These are phyloP conservation scores for Biscogniauxia sp. DNA, from an alignment of 2,329 filamentous ascomycete genomes.

Conservation along the genomic window DNA sequence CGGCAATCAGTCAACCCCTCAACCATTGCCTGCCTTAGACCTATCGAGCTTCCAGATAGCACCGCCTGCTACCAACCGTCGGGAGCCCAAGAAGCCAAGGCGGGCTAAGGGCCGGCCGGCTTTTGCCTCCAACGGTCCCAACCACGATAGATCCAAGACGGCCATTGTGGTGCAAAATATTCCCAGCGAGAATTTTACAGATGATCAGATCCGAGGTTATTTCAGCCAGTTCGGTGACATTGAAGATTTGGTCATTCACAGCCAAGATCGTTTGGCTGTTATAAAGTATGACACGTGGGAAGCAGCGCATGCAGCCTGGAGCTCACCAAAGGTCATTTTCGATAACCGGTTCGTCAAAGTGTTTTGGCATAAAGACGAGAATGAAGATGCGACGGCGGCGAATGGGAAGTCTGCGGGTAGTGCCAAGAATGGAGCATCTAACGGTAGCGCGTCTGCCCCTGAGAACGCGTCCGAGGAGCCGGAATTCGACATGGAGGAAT, in stretches of 20 bases:
- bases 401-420: slow-evolving; percentile 31
- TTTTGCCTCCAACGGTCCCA: slow-evolving; percentile 64
- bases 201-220: slow-evolving; percentile 63
- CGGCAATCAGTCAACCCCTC: slow-evolving; percentile 11
- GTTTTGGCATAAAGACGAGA: slow-evolving; percentile 67
- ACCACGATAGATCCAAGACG: slow-evolving; percentile 60
- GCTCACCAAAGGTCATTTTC: slow-evolving; percentile 77
- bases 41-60: slow-evolving; percentile 11
- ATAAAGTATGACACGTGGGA: slow-evolving; percentile 67
- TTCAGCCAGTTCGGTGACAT: slow-evolving; percentile 72
- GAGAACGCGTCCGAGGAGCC: slow-evolving; percentile 37
- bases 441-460: slow-evolving; percentile 16
- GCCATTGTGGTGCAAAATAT: slow-evolving; percentile 77
- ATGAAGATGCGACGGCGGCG: slow-evolving; percentile 26
- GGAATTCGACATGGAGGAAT: slow-evolving; percentile 67
- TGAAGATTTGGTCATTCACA: slow-evolving; percentile 61
- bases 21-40: slow-evolving; percentile 16
- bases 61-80: slow-evolving; percentile 25
- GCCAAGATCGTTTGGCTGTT: slow-evolving; percentile 64
- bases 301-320: slow-evolving; percentile 67
- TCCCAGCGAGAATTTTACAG: slow-evolving; percentile 66
- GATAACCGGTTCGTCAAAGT: slow-evolving; percentile 85
- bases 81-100: slow-evolving; percentile 37
- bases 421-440: slow-evolving; percentile 27
- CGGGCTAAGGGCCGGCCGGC: slow-evolving; percentile 47